Conservation (phyloP, 257 asterid genomes). For the Phtheirospermum japonicum region DNA sequence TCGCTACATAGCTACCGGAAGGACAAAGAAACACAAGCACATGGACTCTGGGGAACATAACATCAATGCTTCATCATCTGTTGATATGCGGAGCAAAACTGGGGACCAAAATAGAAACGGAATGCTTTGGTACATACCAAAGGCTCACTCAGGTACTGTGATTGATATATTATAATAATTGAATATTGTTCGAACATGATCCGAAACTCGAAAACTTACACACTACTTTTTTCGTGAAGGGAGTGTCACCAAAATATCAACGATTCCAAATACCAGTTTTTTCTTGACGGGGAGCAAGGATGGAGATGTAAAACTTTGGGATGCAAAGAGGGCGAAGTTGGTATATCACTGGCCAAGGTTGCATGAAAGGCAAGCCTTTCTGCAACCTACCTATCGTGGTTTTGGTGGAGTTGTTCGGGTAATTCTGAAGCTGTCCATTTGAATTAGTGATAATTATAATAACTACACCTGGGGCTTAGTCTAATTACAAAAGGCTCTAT, state of each 20-base stretch:
- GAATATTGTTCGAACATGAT: slow-evolving; percentile 16
- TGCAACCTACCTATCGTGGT: slow-evolving; percentile 87
- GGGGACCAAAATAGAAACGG: slow-evolving; percentile 99
- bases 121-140: slow-evolving; percentile 99
- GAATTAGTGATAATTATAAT: background rate
- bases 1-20: slow-evolving; percentile 98
- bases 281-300: slow-evolving; percentile 99
- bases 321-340: slow-evolving; percentile 80
- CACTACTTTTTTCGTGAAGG: slow-evolving; percentile 42
- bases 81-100: slow-evolving; percentile 63
- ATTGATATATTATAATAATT: slow-evolving; percentile 8
- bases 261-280: slow-evolving; percentile 87
- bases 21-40: slow-evolving; percentile 80
- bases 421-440: slow-evolving; percentile 25
- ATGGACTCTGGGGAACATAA: slow-evolving; percentile 56
- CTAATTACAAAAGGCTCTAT: background rate
- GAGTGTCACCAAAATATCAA: slow-evolving; percentile 78
- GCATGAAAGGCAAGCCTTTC: slow-evolving; percentile 90
- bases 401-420: slow-evolving; percentile 93
- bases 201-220: slow-evolving; percentile 31
- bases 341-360: slow-evolving; percentile 94
- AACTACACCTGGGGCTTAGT: background rate
- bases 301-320: slow-evolving; percentile 99
- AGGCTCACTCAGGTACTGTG: slow-evolving; percentile 91
- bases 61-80: slow-evolving; percentile 52